These are phyloP conservation scores for Royoungia palumana DNA, from an alignment of 768 basidiomycete genomes.

Conservation along the genomic window DNA sequence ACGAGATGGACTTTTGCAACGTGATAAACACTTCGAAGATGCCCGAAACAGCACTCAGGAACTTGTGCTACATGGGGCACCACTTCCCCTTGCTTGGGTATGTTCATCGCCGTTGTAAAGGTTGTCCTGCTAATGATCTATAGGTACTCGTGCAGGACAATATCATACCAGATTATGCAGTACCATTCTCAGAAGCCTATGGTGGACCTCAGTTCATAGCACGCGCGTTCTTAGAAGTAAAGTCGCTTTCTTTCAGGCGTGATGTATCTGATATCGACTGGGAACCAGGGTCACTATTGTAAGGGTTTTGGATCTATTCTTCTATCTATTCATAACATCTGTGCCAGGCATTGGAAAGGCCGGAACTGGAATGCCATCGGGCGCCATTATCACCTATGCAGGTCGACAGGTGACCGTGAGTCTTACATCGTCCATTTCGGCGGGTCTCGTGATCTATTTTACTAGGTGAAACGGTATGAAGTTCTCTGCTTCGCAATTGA, in stretches of 20 bases:
- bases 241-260: background rate
- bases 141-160: constrained; percentile 28
- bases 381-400: constrained; percentile 23
- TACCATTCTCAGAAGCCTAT: constrained; percentile 25
- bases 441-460: background rate
- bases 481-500: constrained; percentile 27
- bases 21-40: constrained; percentile 1
- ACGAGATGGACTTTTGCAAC: background rate
- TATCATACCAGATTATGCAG: constrained; percentile 27
- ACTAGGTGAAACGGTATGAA: constrained; percentile 26
- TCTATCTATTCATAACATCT: background rate
- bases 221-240: constrained; percentile 25
- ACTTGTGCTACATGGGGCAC: constrained; percentile 18
- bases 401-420: constrained; percentile 25
- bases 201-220: constrained; percentile 28
- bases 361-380: constrained; percentile 23
- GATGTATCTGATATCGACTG: background rate
- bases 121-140: background rate
- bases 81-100: constrained; percentile 29
- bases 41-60: constrained; percentile 10
- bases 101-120: background rate
- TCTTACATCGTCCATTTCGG: background rate
- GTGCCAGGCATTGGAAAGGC: constrained; percentile 24
- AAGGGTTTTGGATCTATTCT: constrained; percentile 1
- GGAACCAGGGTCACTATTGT: constrained; percentile 25